Percentiles rank a stretch among this genome's conserved stretches.
Evolutionary conservation across 2,329 filamentous ascomycete genomes (phyloP).

Genomic region (Exophiala phaeomuriformis): DNA sequence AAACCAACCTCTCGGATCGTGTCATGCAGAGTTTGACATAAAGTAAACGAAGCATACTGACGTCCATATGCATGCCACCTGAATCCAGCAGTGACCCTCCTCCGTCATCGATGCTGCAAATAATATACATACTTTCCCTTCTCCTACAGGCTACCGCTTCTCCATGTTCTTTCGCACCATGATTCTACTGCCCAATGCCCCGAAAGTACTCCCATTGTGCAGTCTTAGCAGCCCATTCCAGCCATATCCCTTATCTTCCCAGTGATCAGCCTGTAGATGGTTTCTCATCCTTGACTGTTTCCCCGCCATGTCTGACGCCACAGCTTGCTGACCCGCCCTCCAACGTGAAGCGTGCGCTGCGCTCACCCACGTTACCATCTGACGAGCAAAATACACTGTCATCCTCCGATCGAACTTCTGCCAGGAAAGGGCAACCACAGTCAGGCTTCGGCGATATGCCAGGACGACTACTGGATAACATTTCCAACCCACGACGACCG

Average conservation of each 20-base stretch:
- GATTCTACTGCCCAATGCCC: constrained; percentile 17
- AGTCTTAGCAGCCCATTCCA: constrained; percentile 23
- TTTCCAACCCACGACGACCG: background rate
- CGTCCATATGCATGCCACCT: background rate
- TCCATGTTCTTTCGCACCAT: background rate
- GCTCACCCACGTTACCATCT: background rate
- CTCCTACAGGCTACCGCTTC: background rate
- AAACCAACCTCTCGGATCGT: background rate
- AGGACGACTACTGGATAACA: background rate
- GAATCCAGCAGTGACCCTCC: constrained; percentile 3
- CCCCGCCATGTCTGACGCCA: background rate
- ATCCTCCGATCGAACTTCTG: background rate
- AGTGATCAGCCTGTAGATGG: constrained; percentile 13
- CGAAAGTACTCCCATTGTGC: constrained; percentile 26
- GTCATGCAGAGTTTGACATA: background rate
- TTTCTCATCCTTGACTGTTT: background rate
- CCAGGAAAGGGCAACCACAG: background rate
- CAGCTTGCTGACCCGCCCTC: background rate
- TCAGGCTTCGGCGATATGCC: background rate
- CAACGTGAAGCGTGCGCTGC: background rate
- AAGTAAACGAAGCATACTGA: background rate
- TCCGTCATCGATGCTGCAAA: background rate
- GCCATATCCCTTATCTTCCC: constrained; percentile 14
- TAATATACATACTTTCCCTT: background rate
- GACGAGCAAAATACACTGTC: background rate